phyloP scores from a whole-genome alignment of 2,329 filamentous ascomycete genomes.

The Ophiostoma piceae region DNA sequence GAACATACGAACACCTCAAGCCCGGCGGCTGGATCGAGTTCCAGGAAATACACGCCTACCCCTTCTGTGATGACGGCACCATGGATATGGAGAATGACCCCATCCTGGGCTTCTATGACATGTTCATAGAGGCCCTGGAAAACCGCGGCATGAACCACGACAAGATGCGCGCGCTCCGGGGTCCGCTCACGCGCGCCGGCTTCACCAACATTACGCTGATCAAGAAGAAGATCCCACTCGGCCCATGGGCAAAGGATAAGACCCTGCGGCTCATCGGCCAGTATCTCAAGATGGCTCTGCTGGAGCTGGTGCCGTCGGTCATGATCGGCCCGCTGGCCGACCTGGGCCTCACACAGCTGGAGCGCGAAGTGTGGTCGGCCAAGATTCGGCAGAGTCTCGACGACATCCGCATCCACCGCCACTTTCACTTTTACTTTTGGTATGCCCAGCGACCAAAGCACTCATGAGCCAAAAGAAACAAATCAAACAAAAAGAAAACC shows the following conservation, averaged over 20 bases:
- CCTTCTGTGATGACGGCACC: constrained; percentile 41
- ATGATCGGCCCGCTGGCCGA: constrained; percentile 41
- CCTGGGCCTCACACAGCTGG: constrained; percentile 33
- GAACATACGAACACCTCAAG: constrained; percentile 34
- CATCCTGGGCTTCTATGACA: constrained; percentile 33
- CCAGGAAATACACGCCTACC: constrained; percentile 41
- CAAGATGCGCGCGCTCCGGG: neutral
- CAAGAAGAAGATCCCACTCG: constrained; percentile 42
- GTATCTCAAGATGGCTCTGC: constrained; percentile 38
- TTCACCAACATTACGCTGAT: constrained; percentile 41
- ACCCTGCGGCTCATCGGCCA: constrained; percentile 39
- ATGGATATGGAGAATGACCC: constrained; percentile 39
- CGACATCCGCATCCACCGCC: constrained; percentile 37
- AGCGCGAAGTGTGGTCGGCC: constrained; percentile 32
- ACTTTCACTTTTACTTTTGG: constrained; percentile 39
- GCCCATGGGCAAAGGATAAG: constrained; percentile 41
- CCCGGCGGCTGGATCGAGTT: constrained; percentile 47
- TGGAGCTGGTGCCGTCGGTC: constrained; percentile 35
- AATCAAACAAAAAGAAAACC: neutral
- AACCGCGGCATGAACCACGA: constrained; percentile 36
- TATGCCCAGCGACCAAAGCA: constrained; percentile 37
- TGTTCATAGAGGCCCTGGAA: constrained; percentile 33
- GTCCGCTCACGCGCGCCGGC: constrained; percentile 33
- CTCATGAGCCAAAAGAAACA: neutral
- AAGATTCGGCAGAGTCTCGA: constrained; percentile 35